Evolutionary conservation across 148 eudicot species (phyloP).

Genomic region (Selenicereus undatus): DNA sequence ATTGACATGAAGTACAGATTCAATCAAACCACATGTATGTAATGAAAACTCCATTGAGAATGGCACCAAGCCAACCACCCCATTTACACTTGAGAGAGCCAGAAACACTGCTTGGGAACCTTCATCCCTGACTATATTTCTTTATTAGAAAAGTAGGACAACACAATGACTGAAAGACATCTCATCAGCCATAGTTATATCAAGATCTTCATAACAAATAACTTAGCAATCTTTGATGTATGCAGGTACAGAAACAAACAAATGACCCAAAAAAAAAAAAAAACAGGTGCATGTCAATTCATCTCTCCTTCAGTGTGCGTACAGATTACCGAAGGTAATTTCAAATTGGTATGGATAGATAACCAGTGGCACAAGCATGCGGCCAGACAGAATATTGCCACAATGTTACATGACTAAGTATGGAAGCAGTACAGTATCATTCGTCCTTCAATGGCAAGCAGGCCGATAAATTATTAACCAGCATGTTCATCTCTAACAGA

Average conservation of each 20-base stretch:
- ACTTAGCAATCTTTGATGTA: neutral
- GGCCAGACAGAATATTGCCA: neutral
- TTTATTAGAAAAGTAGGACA: neutral
- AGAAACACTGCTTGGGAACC: neutral
- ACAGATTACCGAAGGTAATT: neutral
- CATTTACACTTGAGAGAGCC: neutral
- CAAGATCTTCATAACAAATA: neutral
- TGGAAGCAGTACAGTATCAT: neutral
- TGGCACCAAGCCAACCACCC: neutral
- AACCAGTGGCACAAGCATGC: neutral
- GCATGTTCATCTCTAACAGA: neutral
- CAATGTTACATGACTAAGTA: neutral
- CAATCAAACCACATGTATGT: neutral
- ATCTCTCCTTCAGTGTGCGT: neutral
- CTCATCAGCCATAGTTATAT: neutral
- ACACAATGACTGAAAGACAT: neutral
- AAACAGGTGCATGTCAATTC: neutral
- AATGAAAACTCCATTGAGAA: neutral
- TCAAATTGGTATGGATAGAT: neutral
- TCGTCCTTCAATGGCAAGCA: neutral
- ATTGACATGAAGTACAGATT: neutral
- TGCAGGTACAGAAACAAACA: neutral
- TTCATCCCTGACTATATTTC: neutral
- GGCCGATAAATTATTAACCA: neutral
- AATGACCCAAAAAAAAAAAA: neutral